Conservation (phyloP, 305 asterid genomes). For the Lippia alba region DNA sequence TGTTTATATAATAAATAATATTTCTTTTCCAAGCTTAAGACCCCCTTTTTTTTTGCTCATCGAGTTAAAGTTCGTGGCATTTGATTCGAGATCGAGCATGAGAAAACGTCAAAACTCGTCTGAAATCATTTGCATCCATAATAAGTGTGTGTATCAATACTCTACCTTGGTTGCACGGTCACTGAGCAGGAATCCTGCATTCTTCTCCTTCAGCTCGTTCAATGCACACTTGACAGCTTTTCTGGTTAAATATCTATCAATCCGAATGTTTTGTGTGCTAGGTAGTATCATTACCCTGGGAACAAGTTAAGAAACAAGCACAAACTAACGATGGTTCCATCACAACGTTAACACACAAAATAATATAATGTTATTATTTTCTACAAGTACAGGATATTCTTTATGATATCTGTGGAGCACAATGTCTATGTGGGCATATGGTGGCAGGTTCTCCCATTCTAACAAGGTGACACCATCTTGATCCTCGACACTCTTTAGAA, state of each 20-base stretch:
- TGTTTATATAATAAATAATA: too few relatives aligned
- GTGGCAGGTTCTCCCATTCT: constrained; percentile 88
- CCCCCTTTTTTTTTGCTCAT: too few relatives aligned
- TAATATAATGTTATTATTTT: constrained; percentile 17
- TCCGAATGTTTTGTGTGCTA: constrained; percentile 38
- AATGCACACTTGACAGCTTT: constrained; percentile 78
- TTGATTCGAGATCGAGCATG: too few relatives aligned
- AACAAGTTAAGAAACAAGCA: constrained; percentile 54
- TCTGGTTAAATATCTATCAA: constrained; percentile 58
- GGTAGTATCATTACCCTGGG: constrained; percentile 49
- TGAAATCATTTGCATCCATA: too few relatives aligned
- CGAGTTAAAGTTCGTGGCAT: too few relatives aligned
- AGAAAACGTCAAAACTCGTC: too few relatives aligned
- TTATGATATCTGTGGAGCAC: constrained; percentile 66
- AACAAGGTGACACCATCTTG: constrained; percentile 60
- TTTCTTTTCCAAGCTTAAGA: too few relatives aligned
- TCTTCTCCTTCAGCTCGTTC: constrained; percentile 72
- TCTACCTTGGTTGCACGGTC: constrained; percentile 80
- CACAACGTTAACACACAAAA: constrained; percentile 10
- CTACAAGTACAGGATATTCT: constrained; percentile 59
- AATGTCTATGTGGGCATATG: constrained; percentile 61
- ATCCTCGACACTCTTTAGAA: constrained; percentile 55
- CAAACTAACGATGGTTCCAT: constrained; percentile 3
- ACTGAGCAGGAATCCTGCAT: constrained; percentile 72
- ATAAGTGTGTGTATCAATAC: neutral